phyloP scores from a whole-genome alignment of 305 asterid species.

The Striga hermonthica region DNA sequence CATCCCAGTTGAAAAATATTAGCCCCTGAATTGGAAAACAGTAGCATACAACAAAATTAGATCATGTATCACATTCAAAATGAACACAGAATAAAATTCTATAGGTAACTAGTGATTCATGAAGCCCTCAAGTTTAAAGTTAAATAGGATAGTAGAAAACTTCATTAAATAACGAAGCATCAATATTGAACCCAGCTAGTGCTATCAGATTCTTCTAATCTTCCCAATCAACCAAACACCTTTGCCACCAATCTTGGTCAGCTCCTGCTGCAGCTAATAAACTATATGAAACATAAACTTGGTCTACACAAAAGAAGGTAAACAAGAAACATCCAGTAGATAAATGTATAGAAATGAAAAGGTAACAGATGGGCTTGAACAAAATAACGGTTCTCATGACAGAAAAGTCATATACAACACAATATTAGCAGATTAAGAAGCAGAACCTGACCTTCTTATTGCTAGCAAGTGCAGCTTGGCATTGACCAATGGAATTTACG shows the following conservation, averaged over 20 bases:
- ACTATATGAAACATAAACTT: conserved; percentile 13
- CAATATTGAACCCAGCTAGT: conserved; percentile 15
- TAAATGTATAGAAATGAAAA: conserved; percentile 12
- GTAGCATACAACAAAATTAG: conserved; percentile 19
- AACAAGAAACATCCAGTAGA: background rate
- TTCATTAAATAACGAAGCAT: conserved; percentile 12
- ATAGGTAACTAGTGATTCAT: conserved; percentile 5
- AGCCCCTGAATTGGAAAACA: conserved; percentile 65
- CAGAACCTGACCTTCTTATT: conserved; percentile 69
- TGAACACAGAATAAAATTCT: conserved; percentile 1
- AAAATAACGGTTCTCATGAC: conserved; percentile 15
- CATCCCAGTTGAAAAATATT: conserved; percentile 84
- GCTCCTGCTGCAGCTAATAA: background rate
- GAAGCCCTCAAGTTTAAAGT: background rate
- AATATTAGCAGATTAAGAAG: conserved; percentile 25
- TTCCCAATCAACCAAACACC: conserved; percentile 11
- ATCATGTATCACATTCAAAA: conserved; percentile 3
- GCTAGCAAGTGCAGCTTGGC: conserved; percentile 90
- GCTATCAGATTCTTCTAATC: conserved; percentile 10
- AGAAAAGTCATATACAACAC: conserved; percentile 2
- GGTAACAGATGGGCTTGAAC: conserved; percentile 15
- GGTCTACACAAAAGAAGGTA: background rate
- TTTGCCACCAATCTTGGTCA: conserved; percentile 17
- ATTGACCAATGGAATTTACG: conserved; percentile 73
- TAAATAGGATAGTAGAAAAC: conserved; percentile 4